phyloP scores from a whole-genome alignment of 768 basidiomycete genomes.

The Pholiota conissans region DNA sequence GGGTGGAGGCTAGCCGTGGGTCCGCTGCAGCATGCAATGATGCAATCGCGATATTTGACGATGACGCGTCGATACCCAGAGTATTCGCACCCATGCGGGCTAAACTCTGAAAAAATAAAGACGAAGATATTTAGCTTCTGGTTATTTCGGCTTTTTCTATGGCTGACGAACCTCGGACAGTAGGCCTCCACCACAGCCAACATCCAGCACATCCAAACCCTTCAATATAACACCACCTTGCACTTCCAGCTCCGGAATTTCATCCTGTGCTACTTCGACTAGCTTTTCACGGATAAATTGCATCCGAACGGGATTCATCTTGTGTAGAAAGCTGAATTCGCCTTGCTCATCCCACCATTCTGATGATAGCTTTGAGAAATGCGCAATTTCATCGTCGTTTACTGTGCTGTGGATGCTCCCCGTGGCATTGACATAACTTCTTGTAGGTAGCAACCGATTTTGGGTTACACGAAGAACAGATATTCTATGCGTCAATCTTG shows the following conservation, averaged over 20 bases:
- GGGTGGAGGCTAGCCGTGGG: slow-evolving; percentile 48
- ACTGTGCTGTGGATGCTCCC: slow-evolving; percentile 32
- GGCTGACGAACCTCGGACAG: slow-evolving; percentile 73
- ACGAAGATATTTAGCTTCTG: slow-evolving; percentile 4
- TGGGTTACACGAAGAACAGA: neutral
- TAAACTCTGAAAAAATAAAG: slow-evolving; percentile 59
- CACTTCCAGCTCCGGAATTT: slow-evolving; percentile 36
- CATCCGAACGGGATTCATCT: slow-evolving; percentile 92
- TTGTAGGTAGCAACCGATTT: neutral
- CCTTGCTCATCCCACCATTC: slow-evolving; percentile 96
- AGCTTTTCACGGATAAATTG: slow-evolving; percentile 81
- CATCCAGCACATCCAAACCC: slow-evolving; percentile 53
- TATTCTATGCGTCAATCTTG: neutral
- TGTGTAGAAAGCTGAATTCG: slow-evolving; percentile 85
- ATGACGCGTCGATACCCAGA: slow-evolving; percentile 89
- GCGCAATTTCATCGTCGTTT: slow-evolving; percentile 80
- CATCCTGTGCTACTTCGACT: slow-evolving; percentile 59
- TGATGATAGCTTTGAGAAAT: slow-evolving; percentile 87
- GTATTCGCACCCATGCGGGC: slow-evolving; percentile 88
- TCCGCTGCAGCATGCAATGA: slow-evolving; percentile 79
- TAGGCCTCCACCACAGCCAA: slow-evolving; percentile 91
- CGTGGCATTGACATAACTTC: neutral
- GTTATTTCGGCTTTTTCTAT: neutral
- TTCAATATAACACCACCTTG: slow-evolving; percentile 41
- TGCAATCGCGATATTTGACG: slow-evolving; percentile 85